Conservation (phyloP, 139 green algal species). For the Diplosphaera chodatii region DNA sequence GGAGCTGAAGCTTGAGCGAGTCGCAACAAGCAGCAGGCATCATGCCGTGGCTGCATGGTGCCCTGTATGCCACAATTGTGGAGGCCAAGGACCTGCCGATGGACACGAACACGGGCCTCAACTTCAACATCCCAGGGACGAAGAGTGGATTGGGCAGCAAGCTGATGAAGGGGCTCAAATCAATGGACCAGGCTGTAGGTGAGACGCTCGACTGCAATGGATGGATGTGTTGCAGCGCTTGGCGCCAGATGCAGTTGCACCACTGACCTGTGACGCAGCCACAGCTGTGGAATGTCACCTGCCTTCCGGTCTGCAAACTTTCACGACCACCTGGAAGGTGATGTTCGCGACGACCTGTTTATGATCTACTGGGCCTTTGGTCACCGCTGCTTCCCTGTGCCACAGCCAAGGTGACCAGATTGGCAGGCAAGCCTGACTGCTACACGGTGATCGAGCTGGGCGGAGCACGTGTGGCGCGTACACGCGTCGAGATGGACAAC, state of each 20-base stretch:
- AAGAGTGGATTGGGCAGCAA: neutral
- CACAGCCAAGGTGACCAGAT: neutral
- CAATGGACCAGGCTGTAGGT: constrained; percentile 7
- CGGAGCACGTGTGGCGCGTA: constrained; percentile 6
- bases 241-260: no score
- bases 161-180: neutral
- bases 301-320: no score
- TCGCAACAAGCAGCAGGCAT: no score
- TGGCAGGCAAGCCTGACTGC: neutral
- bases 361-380: no score
- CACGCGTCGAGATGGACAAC: constrained; percentile 1
- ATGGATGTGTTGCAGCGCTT: no score
- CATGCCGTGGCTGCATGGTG: constrained; percentile 17
- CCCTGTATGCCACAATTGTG: constrained; percentile 7
- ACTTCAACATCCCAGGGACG: neutral
- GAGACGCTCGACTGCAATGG: no score
- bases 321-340: no score
- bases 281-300: no score
- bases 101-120: constrained; percentile 2
- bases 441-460: neutral
- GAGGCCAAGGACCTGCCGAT: constrained; percentile 5
- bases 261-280: no score
- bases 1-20: no score
- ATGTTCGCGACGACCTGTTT: no score
- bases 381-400: no score